Evolutionary conservation across 1,139 yeast species (phyloP), one percentile per base, ranked within the genome.

Genomic region (Lodderomyces metapsilosis): DNA sequence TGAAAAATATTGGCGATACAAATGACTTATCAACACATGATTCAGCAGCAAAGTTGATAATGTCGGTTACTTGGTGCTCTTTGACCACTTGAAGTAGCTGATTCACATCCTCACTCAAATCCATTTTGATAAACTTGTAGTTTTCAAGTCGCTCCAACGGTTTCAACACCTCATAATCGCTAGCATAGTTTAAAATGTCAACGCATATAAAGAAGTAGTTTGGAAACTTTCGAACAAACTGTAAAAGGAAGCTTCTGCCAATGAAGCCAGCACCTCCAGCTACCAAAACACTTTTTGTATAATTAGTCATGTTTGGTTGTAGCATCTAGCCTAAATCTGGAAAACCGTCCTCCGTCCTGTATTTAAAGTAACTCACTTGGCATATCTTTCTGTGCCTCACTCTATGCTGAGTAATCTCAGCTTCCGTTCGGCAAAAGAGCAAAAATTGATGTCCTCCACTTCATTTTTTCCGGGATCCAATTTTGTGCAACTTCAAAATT

Each of bases 241-340:
- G 58, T n/a, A 68, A 61, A 15, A 76, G 62, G 44, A 75, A 62
- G 62, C 78, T 70, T 1, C 79, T 72, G 1, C 82, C 83, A 11
- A 79, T 74, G 50, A 79, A 79, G 1, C 84, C 84, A 5, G 80
- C 80, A 2, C 82, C 84, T 2, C 84, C 84, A 3, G 83, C 71
- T 2, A 79, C 73, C 18, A 78, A 57, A 15, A 77, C 61, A 42
- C 54, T 47, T 27, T 56, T 54, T 3, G 32, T 28, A 28, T 28
- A 28, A 10, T 13, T 15, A 3, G 32, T 28, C 32, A 28, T 28
- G n/a, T 28, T 13, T 8, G 30, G 11, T 4, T 20, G 22, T 5
- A 8, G 27, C 27, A 24, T 10, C 4, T 11, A 7, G 9, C 9
- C 12, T 24, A 4, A n/a, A 10, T 24, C 27, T 24, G 11, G 11